Conservation (phyloP, 768 basidiomycete genomes). For the Lepiota brunneoincarnata region DNA sequence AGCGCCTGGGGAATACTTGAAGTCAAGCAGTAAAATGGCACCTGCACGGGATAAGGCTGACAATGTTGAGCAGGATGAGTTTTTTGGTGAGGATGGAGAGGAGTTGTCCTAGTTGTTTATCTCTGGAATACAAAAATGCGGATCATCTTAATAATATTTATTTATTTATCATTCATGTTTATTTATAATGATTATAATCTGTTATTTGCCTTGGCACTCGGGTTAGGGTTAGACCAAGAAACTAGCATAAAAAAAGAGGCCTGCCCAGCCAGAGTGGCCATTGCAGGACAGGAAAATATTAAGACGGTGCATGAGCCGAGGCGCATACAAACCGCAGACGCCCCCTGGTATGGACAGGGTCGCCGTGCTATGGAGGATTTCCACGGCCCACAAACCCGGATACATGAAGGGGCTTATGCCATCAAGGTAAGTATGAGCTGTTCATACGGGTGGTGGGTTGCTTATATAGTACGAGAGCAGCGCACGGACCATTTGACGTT, state of each 20-base stretch:
- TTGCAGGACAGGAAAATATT: conserved; percentile 74
- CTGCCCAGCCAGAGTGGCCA: conserved; percentile 56
- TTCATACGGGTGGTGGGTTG: background rate
- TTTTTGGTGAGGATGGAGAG: conserved; percentile 40
- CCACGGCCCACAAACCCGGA: conserved; percentile 45
- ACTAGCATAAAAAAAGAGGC: conserved; percentile 33
- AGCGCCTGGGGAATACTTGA: conserved; percentile 3
- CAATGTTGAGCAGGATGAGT: conserved; percentile 32
- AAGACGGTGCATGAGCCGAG: conserved; percentile 70
- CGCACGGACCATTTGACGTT: conserved; percentile 28
- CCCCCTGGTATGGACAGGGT: conserved; percentile 52
- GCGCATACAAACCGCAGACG: conserved; percentile 54
- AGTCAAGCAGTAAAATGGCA: background rate
- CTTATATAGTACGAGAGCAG: conserved; percentile 18
- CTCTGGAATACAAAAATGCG: no score
- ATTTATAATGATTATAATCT: background rate
- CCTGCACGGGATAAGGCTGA: conserved; percentile 9
- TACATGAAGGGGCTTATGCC: conserved; percentile 45
- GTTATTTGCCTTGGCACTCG: conserved; percentile 14
- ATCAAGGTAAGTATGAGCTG: conserved; percentile 55
- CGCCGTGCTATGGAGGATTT: conserved; percentile 57
- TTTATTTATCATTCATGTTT: no score
- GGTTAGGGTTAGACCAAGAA: conserved; percentile 43
- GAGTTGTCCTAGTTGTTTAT: conserved; percentile 12
- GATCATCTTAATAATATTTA: no score